Evolutionary conservation across 495 filamentous ascomycete species (phyloP).

Genomic region (Trichoderma erinaceum): DNA sequence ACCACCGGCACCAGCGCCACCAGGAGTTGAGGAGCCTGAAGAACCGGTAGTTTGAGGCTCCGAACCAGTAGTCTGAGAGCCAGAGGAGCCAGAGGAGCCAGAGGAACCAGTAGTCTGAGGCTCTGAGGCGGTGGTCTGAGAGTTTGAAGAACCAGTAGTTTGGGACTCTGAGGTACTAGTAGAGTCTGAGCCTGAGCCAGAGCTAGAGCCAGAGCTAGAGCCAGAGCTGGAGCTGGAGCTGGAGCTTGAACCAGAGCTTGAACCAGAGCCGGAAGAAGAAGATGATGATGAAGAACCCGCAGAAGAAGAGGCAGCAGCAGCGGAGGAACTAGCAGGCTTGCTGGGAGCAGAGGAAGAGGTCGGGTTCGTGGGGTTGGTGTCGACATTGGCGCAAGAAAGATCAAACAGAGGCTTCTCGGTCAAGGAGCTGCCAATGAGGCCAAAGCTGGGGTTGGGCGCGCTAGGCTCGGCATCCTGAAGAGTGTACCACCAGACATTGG

Average conservation of each 20-base stretch:
- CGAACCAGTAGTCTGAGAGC: neutral
- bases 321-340: slow-evolving; percentile 5
- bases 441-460: slow-evolving; percentile 64
- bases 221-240: neutral
- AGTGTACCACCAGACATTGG: slow-evolving; percentile 73
- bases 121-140: neutral
- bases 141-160: neutral
- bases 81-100: neutral
- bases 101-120: neutral
- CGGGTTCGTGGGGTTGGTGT: neutral
- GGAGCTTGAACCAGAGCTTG: neutral
- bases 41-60: neutral
- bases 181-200: neutral
- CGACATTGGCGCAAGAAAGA: slow-evolving; percentile 44
- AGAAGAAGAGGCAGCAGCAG: slow-evolving; percentile 6
- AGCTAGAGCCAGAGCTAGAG: neutral
- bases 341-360: neutral
- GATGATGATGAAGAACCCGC: neutral
- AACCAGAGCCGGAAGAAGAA: neutral
- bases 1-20: no score
- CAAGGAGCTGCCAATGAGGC: slow-evolving; percentile 41
- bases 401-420: slow-evolving; percentile 56
- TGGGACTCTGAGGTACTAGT: neutral
- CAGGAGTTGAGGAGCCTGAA: neutral
- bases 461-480: slow-evolving; percentile 57